A percentile compares a stretch with the other conserved stretches of the same genome.
Evolutionary conservation across 352 stramenopile species (phyloP).

Genomic region (Lagenidium giganteum): DNA sequence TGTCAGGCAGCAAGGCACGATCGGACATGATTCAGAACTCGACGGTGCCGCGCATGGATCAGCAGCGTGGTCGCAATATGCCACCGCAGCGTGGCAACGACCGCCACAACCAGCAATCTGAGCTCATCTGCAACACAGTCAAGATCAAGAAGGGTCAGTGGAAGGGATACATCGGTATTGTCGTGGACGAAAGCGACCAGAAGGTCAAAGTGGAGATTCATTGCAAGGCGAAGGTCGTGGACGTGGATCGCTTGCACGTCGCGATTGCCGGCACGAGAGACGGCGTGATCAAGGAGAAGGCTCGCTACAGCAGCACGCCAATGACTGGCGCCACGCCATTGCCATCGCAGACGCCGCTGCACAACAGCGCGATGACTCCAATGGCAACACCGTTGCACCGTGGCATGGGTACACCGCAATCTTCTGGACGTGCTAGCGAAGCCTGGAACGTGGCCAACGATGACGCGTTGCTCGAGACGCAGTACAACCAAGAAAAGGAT

Average conservation of each 20-base stretch:
- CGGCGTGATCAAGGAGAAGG: conserved; percentile 69
- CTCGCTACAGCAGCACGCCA: conserved; percentile 62
- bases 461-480: conserved; percentile 77
- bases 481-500: conserved; percentile 88
- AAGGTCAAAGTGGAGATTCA: conserved; percentile 92
- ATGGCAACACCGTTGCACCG: conserved; percentile 86
- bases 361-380: conserved; percentile 78
- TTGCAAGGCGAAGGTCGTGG: conserved; percentile 85
- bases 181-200: conserved; percentile 84
- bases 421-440: conserved; percentile 48
- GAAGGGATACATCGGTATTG: conserved; percentile 92
- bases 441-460: conserved; percentile 87
- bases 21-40: conserved; percentile 86
- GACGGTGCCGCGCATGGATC: conserved; percentile 60
- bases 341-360: conserved; percentile 77
- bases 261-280: conserved; percentile 71
- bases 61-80: conserved; percentile 35
- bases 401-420: conserved; percentile 70
- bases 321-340: conserved; percentile 78
- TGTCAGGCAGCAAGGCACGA: conserved; percentile 83
- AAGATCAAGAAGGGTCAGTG: conserved; percentile 90
- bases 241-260: conserved; percentile 80
- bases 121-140: conserved; percentile 84
- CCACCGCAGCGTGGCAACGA: conserved; percentile 25
- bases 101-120: conserved; percentile 59